phyloP scores from a whole-genome alignment of 139 green algal genomes.

The Picochlorum sp. region DNA sequence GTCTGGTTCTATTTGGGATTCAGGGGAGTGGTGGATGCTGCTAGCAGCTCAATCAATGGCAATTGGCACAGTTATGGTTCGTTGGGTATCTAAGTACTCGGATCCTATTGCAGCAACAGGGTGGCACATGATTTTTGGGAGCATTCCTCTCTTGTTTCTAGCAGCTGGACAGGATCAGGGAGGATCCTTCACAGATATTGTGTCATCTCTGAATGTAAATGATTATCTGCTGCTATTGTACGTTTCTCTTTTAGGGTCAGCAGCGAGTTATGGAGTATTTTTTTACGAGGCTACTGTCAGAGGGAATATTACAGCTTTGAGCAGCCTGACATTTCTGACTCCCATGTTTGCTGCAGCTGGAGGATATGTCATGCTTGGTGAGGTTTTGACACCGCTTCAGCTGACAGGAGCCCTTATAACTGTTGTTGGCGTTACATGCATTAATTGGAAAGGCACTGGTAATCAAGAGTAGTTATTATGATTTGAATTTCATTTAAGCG shows the following conservation, averaged over 20 bases:
- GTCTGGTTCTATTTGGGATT: constrained; percentile 35
- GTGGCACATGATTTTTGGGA: constrained; percentile 96
- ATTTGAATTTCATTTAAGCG: too few relatives aligned
- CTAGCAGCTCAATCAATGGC: constrained; percentile 95
- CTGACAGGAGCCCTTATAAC: constrained; percentile 76
- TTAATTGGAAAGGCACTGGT: constrained; percentile 30
- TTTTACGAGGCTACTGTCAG: constrained; percentile 52
- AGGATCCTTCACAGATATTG: constrained; percentile 16
- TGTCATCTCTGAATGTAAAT: background rate
- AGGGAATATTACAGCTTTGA: constrained; percentile 78
- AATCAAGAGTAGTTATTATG: background rate
- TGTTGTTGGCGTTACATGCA: constrained; percentile 65
- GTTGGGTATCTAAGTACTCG: constrained; percentile 55
- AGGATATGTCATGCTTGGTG: constrained; percentile 71
- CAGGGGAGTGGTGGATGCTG: constrained; percentile 94
- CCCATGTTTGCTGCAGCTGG: constrained; percentile 77
- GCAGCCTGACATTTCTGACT: constrained; percentile 91
- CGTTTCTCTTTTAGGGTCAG: constrained; percentile 80
- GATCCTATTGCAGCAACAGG: constrained; percentile 94
- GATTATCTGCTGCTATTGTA: constrained; percentile 50
- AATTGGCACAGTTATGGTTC: constrained; percentile 91
- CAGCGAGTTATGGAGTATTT: constrained; percentile 79
- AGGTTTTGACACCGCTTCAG: constrained; percentile 75
- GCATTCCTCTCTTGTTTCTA: constrained; percentile 51
- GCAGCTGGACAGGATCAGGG: constrained; percentile 24